Evolutionary conservation across 768 basidiomycete species (phyloP), one percentile per base, ranked within the genome.

Genomic region (Tubosaeta brunneosetosa): DNA sequence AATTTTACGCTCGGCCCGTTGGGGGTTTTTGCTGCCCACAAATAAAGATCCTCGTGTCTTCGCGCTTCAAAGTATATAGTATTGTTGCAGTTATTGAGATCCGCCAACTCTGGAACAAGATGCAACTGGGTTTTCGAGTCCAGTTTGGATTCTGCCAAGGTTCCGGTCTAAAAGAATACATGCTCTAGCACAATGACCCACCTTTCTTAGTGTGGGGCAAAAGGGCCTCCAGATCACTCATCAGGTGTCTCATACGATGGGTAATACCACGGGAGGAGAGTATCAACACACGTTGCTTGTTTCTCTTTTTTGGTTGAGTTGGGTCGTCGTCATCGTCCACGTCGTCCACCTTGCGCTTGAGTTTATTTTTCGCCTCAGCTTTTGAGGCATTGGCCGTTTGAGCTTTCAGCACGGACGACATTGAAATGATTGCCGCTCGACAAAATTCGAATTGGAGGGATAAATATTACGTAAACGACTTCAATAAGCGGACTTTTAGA

Each of bases 191-290:
- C 44, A 47, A 61, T 77, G 44, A 64, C 80, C 50, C 47, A 91
- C 97, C 97, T 77, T 97, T 98, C 76, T 98, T 99, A 3, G 90
- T 81, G 70, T 99, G 97, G 6, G 97, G 97, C 10, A 99, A 69
- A 27, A 99, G 74, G 0, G 79, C 82, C 67, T 94, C 91, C 49
- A 99, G 65, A 68, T 99, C 97, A 60, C 86, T 89, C 92, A 97
- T 94, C 53, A 99, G 76, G 70, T 99, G 97, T 57, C 97, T 76
- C 94, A 97, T 97, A 26, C 97, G 82, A 70, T 94, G 89, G 17
- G 93, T 97, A 50, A 97, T 81, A 48, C 97, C 97, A 52, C 97
- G 79, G 46, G 95, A 98, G 38, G 89, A 92, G 46, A 97, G 82
- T 62, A 98, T 68, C 49, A 99, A 75, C 6, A 97, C 94, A 56